Percentiles rank a stretch among this genome's conserved stretches.
phyloP scores from a whole-genome alignment of 202 grass and related monocot species.

The Setaria viridis region DNA sequence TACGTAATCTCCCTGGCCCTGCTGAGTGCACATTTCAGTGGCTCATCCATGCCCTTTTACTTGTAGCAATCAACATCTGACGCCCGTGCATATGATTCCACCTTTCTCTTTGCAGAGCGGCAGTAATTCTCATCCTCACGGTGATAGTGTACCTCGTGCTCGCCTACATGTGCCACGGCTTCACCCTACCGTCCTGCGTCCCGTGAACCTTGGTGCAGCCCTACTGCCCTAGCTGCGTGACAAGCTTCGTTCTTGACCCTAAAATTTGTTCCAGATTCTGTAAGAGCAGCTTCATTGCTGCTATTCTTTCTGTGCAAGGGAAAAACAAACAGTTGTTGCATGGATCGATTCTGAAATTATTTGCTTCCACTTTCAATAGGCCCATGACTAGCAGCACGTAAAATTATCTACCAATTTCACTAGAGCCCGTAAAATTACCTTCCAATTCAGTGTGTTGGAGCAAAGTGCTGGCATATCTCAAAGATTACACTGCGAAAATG shows the following conservation, averaged over 20 bases:
- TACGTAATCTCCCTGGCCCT: conserved; percentile 24
- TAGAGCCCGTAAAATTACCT: background rate
- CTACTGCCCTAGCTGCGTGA: background rate
- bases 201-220: conserved; percentile 26
- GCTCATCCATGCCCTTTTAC: too few relatives aligned
- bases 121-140: conserved; percentile 67
- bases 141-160: conserved; percentile 76
- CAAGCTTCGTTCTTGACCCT: background rate
- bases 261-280: background rate
- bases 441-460: too few relatives aligned
- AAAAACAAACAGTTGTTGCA: background rate
- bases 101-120: conserved; percentile 46
- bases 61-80: background rate
- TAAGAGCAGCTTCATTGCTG: background rate
- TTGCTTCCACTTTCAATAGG: background rate
- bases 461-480: too few relatives aligned
- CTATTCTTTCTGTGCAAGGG: background rate
- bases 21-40: too few relatives aligned
- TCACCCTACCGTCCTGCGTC: conserved; percentile 74
- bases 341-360: background rate
- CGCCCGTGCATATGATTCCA: background rate
- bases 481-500: too few relatives aligned
- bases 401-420: too few relatives aligned
- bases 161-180: conserved; percentile 69
- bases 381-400: background rate